Percentiles rank a stretch among this genome's conserved stretches.
Conservation (phyloP, 2,329 filamentous ascomycete genomes). For the Aspergillus japonicus region DNA sequence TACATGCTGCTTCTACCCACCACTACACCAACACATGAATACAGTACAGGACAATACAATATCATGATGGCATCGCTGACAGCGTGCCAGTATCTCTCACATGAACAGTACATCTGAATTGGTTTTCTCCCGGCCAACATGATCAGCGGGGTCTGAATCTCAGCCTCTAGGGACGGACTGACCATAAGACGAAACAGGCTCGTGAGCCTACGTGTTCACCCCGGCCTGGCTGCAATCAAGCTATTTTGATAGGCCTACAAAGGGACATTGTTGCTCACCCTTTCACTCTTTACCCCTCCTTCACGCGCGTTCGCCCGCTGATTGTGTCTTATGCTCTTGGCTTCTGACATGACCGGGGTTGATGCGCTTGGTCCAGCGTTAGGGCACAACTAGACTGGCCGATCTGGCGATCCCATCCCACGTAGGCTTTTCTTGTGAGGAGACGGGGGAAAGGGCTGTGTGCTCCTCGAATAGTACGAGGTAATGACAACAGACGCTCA, state of each 20-base stretch:
- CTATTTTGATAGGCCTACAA: conserved; percentile 5
- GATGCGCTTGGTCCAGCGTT: conserved; percentile 6
- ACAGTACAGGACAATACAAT: not conserved
- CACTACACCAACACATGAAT: not conserved
- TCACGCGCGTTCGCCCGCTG: conserved; percentile 10
- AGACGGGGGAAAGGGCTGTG: conserved; percentile 13
- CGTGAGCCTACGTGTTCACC: conserved; percentile 8
- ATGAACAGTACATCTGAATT: no score
- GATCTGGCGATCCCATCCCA: conserved; percentile 22
- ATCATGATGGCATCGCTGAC: not conserved
- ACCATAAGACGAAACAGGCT: not conserved
- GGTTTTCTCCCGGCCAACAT: not conserved
- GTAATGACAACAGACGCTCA: not conserved
- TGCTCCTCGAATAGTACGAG: not conserved
- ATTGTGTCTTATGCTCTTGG: conserved; percentile 6
- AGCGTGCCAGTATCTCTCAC: not conserved
- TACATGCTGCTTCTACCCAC: not conserved
- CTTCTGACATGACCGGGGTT: conserved; percentile 1
- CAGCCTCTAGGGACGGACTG: not conserved
- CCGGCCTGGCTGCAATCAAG: not conserved
- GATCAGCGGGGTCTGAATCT: not conserved
- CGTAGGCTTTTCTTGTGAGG: not conserved
- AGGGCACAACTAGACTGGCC: conserved; percentile 10
- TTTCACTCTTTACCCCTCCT: conserved; percentile 11
- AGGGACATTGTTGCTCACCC: not conserved